A percentile compares a stretch with the other conserved stretches of the same genome.
Evolutionary conservation across 371 early-diverging fungal genomes (phyloP).

Genomic region (Mortierella sp.): DNA sequence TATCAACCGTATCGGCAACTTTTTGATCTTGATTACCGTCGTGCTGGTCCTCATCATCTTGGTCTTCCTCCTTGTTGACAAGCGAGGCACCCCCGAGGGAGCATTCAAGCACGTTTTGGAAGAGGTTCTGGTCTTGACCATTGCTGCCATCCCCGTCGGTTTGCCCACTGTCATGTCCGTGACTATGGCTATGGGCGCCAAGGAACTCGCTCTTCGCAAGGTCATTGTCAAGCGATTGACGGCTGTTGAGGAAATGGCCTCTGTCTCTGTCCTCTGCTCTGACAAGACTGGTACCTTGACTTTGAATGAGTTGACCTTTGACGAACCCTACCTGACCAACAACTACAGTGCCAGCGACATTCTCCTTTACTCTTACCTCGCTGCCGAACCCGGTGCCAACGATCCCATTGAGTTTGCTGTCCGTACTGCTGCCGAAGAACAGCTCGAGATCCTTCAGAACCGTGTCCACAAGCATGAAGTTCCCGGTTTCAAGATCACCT

Average conservation of each 20-base stretch:
- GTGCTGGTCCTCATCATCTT: conserved; percentile 86
- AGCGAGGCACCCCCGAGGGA: conserved; percentile 28
- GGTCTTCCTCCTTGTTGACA: conserved; percentile 71
- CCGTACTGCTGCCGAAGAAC: conserved; percentile 79
- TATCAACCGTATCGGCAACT: conserved; percentile 92
- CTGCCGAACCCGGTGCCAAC: conserved; percentile 91
- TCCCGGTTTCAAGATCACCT: conserved; percentile 86
- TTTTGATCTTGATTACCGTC: conserved; percentile 84
- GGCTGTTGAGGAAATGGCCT: conserved; percentile 95
- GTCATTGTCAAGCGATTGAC: conserved; percentile 96
- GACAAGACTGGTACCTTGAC: conserved; percentile 99
- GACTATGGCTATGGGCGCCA: conserved; percentile 96
- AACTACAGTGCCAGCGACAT: conserved; percentile 81
- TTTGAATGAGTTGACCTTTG: conserved; percentile 90
- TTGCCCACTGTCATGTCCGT: conserved; percentile 96
- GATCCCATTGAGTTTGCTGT: conserved; percentile 94
- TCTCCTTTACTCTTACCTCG: conserved; percentile 83
- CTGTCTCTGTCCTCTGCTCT: conserved; percentile 92
- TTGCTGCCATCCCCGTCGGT: conserved; percentile 97
- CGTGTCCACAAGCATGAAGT: conserved; percentile 69
- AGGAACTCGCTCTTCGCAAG: conserved; percentile 89
- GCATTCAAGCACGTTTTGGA: conserved; percentile 75
- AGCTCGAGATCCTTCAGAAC: conserved; percentile 71
- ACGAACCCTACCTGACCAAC: conserved; percentile 83
- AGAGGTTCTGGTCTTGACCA: conserved; percentile 89